These are phyloP conservation scores for Petunia hybrid DNA, from an alignment of 305 asterid genomes.

Conservation along the genomic window DNA sequence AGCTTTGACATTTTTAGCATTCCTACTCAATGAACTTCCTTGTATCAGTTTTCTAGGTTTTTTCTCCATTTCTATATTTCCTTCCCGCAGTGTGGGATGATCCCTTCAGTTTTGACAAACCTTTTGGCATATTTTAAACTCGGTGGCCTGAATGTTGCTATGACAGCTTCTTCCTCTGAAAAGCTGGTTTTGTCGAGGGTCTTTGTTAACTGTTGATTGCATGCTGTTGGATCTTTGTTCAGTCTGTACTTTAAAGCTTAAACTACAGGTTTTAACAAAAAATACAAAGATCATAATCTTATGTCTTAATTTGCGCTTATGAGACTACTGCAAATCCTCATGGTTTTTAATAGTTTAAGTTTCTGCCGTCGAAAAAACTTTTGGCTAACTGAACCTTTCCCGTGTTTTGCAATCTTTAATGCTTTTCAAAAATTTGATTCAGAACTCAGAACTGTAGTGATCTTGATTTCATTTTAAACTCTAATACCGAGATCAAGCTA, in stretches of 20 bases:
- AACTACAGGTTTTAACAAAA: constrained; percentile 4
- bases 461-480: constrained; percentile 8
- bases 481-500: neutral
- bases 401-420: constrained; percentile 1
- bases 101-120: constrained; percentile 12
- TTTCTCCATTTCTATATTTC: neutral
- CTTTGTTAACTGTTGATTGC: neutral
- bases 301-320: constrained; percentile 2
- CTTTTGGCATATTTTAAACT: neutral
- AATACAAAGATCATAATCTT: constrained; percentile 7
- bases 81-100: neutral
- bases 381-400: neutral
- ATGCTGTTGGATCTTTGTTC: neutral
- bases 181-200: neutral
- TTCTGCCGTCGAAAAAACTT: constrained; percentile 1
- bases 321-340: neutral
- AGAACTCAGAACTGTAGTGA: neutral
- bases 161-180: constrained; percentile 18
- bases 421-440: constrained; percentile 18
- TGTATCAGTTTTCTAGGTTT: neutral
- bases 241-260: neutral
- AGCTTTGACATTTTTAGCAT: constrained; percentile 1
- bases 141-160: constrained; percentile 12
- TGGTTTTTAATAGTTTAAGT: constrained; percentile 6
- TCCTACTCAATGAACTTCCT: constrained; percentile 12